These are phyloP conservation scores for Diaporthe amygdali DNA, from an alignment of 2,329 filamentous ascomycete species.

Conservation along the genomic window DNA sequence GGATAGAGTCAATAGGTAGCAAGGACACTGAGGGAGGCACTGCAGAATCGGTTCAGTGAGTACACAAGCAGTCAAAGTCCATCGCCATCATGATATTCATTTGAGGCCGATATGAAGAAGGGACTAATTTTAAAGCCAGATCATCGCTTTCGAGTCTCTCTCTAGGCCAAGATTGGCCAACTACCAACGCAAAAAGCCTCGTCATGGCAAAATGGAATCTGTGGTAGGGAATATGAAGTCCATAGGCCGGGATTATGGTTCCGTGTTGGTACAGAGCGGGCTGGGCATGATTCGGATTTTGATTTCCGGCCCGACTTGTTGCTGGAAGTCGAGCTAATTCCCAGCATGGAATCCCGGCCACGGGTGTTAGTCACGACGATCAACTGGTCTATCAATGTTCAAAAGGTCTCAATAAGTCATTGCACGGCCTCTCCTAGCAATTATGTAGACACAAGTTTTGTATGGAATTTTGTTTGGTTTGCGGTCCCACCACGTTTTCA, in stretches of 20 bases:
- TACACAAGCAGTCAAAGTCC: not conserved
- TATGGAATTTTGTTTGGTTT: no score
- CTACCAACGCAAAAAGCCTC: not conserved
- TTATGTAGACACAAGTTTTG: accelerated
- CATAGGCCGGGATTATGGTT: not conserved
- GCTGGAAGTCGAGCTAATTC: not conserved
- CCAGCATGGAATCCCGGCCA: not conserved
- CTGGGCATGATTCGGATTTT: not conserved
- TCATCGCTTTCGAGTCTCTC: no score
- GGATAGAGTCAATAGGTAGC: not conserved
- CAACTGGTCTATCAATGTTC: not conserved
- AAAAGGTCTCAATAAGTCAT: not conserved
- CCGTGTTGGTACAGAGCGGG: not conserved
- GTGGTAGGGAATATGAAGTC: not conserved
- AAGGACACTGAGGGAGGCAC: no score
- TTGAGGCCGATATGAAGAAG: no score
- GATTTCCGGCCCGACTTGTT: not conserved
- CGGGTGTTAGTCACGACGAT: not conserved
- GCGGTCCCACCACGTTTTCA: not conserved
- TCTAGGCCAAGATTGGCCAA: not conserved
- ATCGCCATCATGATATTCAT: no score
- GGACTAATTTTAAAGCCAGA: no score
- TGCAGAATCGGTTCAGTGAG: no score
- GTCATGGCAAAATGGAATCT: not conserved
- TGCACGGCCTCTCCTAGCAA: not conserved